A percentile compares a stretch with the other conserved stretches of the same genome.
Evolutionary conservation across 2,329 filamentous ascomycete genomes (phyloP).

Genomic region (Fusarium nelsonii): DNA sequence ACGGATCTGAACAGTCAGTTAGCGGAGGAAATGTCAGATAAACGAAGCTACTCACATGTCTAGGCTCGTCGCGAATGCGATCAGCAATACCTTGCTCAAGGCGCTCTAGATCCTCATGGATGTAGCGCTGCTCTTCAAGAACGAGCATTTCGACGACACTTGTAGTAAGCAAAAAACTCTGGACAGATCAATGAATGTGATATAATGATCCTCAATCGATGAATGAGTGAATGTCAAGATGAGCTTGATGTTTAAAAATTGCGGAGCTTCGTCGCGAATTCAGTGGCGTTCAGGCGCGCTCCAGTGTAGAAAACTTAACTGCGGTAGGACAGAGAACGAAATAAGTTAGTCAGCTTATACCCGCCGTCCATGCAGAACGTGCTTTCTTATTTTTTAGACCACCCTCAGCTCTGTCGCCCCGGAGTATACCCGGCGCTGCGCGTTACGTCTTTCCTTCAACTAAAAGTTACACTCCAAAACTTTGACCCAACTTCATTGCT

Average conservation of each 20-base stretch:
- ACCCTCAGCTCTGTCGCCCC: slow-evolving; percentile 24
- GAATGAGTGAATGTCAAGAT: slow-evolving; percentile 22
- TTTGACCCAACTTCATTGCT: slow-evolving; percentile 43
- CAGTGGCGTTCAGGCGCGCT: slow-evolving; percentile 43
- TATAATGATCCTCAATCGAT: neutral
- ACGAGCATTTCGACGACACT: slow-evolving; percentile 73
- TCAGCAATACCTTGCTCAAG: slow-evolving; percentile 94
- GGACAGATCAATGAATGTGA: neutral
- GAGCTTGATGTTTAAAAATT: slow-evolving; percentile 46
- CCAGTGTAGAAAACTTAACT: slow-evolving; percentile 7
- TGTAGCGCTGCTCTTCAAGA: slow-evolving; percentile 90
- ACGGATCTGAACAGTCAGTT: slow-evolving; percentile 72
- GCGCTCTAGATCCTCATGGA: slow-evolving; percentile 96
- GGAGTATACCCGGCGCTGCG: slow-evolving; percentile 50
- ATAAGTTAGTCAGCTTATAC: slow-evolving; percentile 1
- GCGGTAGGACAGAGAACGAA: neutral
- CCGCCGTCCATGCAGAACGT: neutral
- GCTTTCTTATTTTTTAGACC: neutral
- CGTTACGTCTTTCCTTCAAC: slow-evolving; percentile 23
- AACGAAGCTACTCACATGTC: slow-evolving; percentile 72
- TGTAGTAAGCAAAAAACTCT: neutral
- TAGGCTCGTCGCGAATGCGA: slow-evolving; percentile 87
- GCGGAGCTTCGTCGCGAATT: slow-evolving; percentile 46
- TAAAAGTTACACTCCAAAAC: slow-evolving; percentile 46
- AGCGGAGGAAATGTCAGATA: slow-evolving; percentile 26